A percentile compares a stretch with the other conserved stretches of the same genome.
Conservation (phyloP, 2,329 filamentous ascomycete genomes). For the Penicillium oxalicum region DNA sequence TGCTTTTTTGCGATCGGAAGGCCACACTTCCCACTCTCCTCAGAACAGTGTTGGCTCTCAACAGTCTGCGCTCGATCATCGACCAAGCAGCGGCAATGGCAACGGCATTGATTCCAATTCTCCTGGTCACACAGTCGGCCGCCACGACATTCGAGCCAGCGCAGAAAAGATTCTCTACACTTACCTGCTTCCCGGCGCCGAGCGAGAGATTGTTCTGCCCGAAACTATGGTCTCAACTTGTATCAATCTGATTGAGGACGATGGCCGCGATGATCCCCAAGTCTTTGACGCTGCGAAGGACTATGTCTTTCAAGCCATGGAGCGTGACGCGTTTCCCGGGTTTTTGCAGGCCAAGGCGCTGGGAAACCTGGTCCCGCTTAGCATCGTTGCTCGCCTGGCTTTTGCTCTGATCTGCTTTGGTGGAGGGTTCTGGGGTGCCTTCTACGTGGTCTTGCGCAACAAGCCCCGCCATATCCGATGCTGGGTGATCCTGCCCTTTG, state of each 20-base stretch:
- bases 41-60: conserved; percentile 49
- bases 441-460: conserved; percentile 87
- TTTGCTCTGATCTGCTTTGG: conserved; percentile 82
- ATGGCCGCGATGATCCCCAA: conserved; percentile 89
- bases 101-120: conserved; percentile 66
- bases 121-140: conserved; percentile 73
- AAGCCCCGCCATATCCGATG: conserved; percentile 66
- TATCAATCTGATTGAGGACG: conserved; percentile 80
- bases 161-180: conserved; percentile 99
- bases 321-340: conserved; percentile 95
- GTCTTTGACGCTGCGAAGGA: conserved; percentile 97
- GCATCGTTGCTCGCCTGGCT: conserved; percentile 77
- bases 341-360: conserved; percentile 93
- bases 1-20: conserved; percentile 68
- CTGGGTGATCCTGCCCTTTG: conserved; percentile 92
- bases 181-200: conserved; percentile 87
- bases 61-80: conserved; percentile 43
- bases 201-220: conserved; percentile 91
- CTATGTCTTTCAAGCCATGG: conserved; percentile 99
- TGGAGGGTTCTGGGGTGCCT: conserved; percentile 87
- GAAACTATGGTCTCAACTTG: conserved; percentile 81
- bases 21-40: conserved; percentile 48
- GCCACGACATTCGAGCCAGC: conserved; percentile 83
- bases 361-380: conserved; percentile 89
- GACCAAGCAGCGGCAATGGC: conserved; percentile 56